phyloP scores from a whole-genome alignment of 495 filamentous ascomycete species.

The Wilcoxina mikolae region DNA sequence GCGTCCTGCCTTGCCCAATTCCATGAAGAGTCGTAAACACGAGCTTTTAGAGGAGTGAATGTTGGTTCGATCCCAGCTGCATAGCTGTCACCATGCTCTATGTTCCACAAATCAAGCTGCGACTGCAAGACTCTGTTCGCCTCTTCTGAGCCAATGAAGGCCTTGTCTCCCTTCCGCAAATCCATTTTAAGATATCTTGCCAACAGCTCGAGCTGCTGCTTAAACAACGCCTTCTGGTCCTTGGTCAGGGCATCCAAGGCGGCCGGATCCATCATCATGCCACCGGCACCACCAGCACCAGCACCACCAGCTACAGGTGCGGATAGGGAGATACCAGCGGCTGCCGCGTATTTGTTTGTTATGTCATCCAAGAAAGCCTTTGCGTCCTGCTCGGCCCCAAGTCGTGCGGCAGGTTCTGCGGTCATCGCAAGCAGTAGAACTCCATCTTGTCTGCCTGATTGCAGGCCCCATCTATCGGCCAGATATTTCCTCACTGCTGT shows the following conservation, averaged over 20 bases:
- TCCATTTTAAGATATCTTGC: constrained; percentile 96
- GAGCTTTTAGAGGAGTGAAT: constrained; percentile 83
- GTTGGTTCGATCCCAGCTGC: constrained; percentile 85
- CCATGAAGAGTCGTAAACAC: constrained; percentile 96
- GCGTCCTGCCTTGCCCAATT: constrained; percentile 98
- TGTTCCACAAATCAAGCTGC: constrained; percentile 86
- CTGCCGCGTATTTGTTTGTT: constrained; percentile 74
- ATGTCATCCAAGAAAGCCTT: constrained; percentile 82
- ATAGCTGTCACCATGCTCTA: constrained; percentile 93
- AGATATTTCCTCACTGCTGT: constrained; percentile 86
- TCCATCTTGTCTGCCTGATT: constrained; percentile 76
- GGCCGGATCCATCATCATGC: constrained; percentile 99
- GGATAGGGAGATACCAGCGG: constrained; percentile 71
- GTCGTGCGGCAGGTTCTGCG: constrained; percentile 74
- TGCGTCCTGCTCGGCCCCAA: constrained; percentile 77
- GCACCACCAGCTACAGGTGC: constrained; percentile 57
- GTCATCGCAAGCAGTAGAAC: constrained; percentile 79
- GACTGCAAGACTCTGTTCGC: constrained; percentile 73
- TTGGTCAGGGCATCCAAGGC: constrained; percentile 94
- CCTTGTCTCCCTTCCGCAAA: constrained; percentile 86
- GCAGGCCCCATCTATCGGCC: constrained; percentile 85
- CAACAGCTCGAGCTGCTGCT: constrained; percentile 89
- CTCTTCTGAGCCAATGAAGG: constrained; percentile 66
- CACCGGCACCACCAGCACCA: constrained; percentile 50
- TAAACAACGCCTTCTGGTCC: constrained; percentile 86